Evolutionary conservation across 768 basidiomycete species (phyloP).

Genomic region (Amanita brunnescens): DNA sequence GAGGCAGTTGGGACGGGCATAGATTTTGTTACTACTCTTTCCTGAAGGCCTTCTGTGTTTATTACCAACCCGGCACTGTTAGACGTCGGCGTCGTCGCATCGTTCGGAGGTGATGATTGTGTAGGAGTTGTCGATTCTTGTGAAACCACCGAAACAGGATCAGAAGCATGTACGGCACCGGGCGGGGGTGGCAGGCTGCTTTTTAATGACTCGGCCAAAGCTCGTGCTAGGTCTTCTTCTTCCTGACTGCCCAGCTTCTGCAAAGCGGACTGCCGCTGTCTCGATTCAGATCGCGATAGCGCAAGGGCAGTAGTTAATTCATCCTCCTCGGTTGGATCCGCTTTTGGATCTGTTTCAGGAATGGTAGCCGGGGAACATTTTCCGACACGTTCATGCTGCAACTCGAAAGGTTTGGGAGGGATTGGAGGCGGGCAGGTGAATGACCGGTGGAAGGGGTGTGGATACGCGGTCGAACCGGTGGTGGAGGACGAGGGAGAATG

Average conservation of each 20-base stretch:
- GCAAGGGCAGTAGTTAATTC: slow-evolving; percentile 40
- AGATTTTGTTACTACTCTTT: neutral
- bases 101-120: neutral
- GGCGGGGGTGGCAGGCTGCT: neutral
- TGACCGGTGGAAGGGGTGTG: slow-evolving; percentile 9
- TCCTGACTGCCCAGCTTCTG: slow-evolving; percentile 36
- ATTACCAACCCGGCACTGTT: neutral
- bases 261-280: slow-evolving; percentile 21
- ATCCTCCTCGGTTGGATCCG: slow-evolving; percentile 21
- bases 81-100: neutral
- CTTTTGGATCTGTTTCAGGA: neutral
- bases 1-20: neutral
- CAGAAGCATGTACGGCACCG: neutral
- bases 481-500: neutral
- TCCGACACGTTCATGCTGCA: neutral
- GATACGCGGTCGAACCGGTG: neutral
- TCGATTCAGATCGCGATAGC: slow-evolving; percentile 40
- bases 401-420: slow-evolving; percentile 29
- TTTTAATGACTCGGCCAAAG: slow-evolving; percentile 44
- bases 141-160: neutral
- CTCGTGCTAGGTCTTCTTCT: slow-evolving; percentile 59
- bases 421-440: slow-evolving; percentile 25
- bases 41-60: neutral
- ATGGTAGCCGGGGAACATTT: neutral
- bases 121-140: neutral